Evolutionary conservation across 768 basidiomycete genomes (phyloP), one percentile per base, ranked within the genome.

Genomic region (Lactarius sp.): DNA sequence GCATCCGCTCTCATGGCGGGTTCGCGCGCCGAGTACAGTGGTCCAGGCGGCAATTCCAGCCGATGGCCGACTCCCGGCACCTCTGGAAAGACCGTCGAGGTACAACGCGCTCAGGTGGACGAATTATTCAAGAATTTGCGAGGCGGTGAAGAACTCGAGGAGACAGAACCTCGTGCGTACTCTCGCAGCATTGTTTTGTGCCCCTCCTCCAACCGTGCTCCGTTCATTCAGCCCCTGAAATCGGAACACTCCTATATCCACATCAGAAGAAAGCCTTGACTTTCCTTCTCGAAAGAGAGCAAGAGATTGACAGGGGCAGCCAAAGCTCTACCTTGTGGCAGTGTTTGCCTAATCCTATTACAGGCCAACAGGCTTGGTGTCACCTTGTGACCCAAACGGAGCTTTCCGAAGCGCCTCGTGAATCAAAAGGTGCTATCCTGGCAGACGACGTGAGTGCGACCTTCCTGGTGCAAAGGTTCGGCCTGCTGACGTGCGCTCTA

Each of bases 221-320:
- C 56, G 68, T 56, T 65, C 60, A 51, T 69, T 44, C 70, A 90
- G 88, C 77, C 55, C 70, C 79, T 58, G 85, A 89, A 69, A 84
- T 99, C 59, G 88, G 87, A 42, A 97, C 97, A 22, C 81, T 77
- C 52, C 79, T 99, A 8, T 99, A 98, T 76, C 93, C 96, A 20
- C 97, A 99, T 79, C 97, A 99, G 77, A 96, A 94, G 77, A 96
- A 96, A 74, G 97, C 96, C 27, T 80, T 99, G 20, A 94, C 96
- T 1, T 99, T 99, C 75, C 79, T 99, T 55, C 80, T 98, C 20
- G 92, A 97, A 71, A 84, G 97, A 72, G 87, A 90, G 73, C 81
- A 85, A 65, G 90, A 92, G 75, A 80, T 76, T 14, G 72, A 75
- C 39, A 78, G 79, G 50, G 80, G 83, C 74, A 90, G 88, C 68